Percentiles rank a stretch among this genome's conserved stretches.
These are phyloP conservation scores for Plantago coronopus DNA, from an alignment of 305 asterid species.

Conservation along the genomic window DNA sequence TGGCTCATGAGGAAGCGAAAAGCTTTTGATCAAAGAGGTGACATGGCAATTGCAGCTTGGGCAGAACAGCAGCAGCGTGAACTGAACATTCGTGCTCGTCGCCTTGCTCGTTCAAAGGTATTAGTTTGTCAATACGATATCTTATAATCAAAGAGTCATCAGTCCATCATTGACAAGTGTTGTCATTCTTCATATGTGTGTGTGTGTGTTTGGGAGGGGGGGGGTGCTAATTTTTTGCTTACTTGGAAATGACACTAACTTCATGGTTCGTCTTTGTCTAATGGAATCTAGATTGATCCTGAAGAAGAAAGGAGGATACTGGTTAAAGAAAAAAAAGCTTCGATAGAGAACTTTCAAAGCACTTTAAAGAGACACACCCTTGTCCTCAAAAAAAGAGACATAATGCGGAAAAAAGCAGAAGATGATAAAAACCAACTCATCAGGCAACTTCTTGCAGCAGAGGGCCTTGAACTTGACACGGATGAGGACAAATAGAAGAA, in stretches of 20 bases:
- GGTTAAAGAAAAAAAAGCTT: conserved; percentile 78
- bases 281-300: conserved; percentile 66
- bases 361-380: conserved; percentile 79
- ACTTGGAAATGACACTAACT: conserved; percentile 1
- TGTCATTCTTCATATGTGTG: background rate
- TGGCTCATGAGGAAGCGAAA: conserved; percentile 83
- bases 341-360: conserved; percentile 57
- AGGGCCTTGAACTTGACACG: conserved; percentile 82
- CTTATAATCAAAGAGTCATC: background rate
- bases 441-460: conserved; percentile 78
- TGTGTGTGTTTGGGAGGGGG: too few species aligned
- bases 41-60: conserved; percentile 96
- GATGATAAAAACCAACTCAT: conserved; percentile 66
- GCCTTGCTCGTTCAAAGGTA: conserved; percentile 95
- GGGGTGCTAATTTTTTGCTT: background rate
- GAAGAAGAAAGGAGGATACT: conserved; percentile 87
- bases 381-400: conserved; percentile 67
- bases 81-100: conserved; percentile 79
- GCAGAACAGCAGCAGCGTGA: conserved; percentile 96
- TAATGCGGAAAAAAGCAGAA: conserved; percentile 71
- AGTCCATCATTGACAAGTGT: background rate
- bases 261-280: conserved; percentile 3
- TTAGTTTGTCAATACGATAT: background rate
- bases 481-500: conserved; percentile 50
- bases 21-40: conserved; percentile 96